Conservation (phyloP, 1,139 yeast genomes). For the Taphrina communis region DNA sequence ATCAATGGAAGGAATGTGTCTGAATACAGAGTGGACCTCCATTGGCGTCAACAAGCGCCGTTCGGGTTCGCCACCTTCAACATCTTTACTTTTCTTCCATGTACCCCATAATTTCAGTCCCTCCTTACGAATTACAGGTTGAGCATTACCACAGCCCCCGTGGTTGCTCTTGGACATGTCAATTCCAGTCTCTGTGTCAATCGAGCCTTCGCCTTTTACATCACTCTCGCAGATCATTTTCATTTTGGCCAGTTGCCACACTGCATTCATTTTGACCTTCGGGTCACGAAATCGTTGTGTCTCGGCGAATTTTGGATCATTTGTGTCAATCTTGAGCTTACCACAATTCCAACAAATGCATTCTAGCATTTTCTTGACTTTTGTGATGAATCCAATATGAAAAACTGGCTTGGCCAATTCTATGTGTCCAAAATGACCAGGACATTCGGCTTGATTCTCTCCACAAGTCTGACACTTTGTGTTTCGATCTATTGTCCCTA, state of each 20-base stretch:
- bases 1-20: conserved; percentile 86
- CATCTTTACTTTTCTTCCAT: conserved; percentile 85
- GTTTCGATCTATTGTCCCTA: conserved; percentile 96
- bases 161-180: conserved; percentile 58
- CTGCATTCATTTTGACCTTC: conserved; percentile 93
- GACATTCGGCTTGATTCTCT: conserved; percentile 98
- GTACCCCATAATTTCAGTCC: conserved; percentile 96
- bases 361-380: conserved; percentile 93
- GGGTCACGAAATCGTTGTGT: conserved; percentile 91
- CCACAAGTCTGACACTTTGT: conserved; percentile 99
- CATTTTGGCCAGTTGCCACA: conserved; percentile 88
- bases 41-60: conserved; percentile 85
- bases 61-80: conserved; percentile 86
- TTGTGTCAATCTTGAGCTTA: conserved; percentile 82
- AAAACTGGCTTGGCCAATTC: conserved; percentile 98
- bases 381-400: conserved; percentile 72
- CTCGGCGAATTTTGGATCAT: conserved; percentile 79
- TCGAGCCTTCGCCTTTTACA: conserved; percentile 61
- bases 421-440: conserved; percentile 99
- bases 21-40: conserved; percentile 88
- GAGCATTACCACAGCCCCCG: conserved; percentile 98
- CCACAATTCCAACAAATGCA: conserved; percentile 99
- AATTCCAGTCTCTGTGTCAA: conserved; percentile 54
- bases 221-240: conserved; percentile 97
- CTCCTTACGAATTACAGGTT: conserved; percentile 94